A percentile compares a stretch with the other conserved stretches of the same genome.
These are phyloP conservation scores for Pistacia atlantica DNA, from an alignment of 345 rosid species.

Conservation along the genomic window DNA sequence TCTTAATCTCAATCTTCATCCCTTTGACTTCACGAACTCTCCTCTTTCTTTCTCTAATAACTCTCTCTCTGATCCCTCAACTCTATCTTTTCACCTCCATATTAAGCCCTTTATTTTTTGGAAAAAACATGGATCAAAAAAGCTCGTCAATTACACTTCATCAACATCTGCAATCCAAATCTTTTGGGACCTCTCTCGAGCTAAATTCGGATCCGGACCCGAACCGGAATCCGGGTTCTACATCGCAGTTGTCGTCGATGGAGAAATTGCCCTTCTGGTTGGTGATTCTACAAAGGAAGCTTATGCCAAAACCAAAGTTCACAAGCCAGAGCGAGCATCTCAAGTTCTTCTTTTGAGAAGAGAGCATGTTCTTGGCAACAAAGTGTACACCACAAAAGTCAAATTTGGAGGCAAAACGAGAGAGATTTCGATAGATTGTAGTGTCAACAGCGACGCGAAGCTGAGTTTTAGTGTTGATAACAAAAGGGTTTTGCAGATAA, in stretches of 20 bases:
- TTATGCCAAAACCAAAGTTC: constrained; percentile 51
- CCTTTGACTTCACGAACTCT: constrained; percentile 40
- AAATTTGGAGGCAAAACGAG: constrained; percentile 73
- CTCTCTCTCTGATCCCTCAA: constrained; percentile 42
- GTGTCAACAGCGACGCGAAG: constrained; percentile 56
- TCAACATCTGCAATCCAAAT: constrained; percentile 40
- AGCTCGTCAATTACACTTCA: constrained; percentile 20
- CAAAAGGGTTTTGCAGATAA: constrained; percentile 61
- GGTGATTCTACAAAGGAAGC: constrained; percentile 75
- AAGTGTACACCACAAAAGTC: constrained; percentile 63
- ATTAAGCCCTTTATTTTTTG: constrained; percentile 75
- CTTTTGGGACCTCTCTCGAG: constrained; percentile 80
- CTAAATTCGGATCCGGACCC: constrained; percentile 80
- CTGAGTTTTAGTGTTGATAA: constrained; percentile 63
- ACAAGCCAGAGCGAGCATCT: constrained; percentile 23
- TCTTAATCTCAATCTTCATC: constrained; percentile 72
- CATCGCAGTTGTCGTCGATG: constrained; percentile 72
- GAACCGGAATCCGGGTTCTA: constrained; percentile 83
- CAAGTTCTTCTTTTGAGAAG: constrained; percentile 69
- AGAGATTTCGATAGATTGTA: constrained; percentile 71
- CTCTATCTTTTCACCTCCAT: constrained; percentile 67
- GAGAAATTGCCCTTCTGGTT: constrained; percentile 66
- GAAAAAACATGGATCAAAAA: constrained; percentile 76
- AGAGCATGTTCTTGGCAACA: constrained; percentile 77
- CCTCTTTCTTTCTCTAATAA: constrained; percentile 45